These are phyloP conservation scores for Stevia rebaudiana DNA, from an alignment of 140 eudicot species.

Conservation along the genomic window DNA sequence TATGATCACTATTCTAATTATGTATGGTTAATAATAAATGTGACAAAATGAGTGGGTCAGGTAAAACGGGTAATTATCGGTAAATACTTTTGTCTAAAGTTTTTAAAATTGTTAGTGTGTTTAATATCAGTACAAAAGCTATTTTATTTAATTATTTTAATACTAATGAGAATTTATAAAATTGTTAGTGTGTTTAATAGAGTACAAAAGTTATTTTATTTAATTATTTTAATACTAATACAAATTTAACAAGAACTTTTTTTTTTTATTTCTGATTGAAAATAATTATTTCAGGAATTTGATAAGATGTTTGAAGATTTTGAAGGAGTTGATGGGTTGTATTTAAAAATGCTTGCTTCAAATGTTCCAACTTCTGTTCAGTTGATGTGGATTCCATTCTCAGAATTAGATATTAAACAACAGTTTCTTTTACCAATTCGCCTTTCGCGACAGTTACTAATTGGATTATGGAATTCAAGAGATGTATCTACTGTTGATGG, in stretches of 20 bases:
- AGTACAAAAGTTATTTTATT: neutral
- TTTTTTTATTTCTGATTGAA: conserved; percentile 11
- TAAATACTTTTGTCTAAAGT: neutral
- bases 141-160: neutral
- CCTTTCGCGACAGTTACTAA: conserved; percentile 32
- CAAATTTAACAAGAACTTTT: too few species aligned
- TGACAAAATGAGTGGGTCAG: neutral
- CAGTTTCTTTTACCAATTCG: conserved; percentile 46
- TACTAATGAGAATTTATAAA: neutral
- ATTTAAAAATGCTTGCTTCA: conserved; percentile 77
- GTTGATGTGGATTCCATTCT: conserved; percentile 84
- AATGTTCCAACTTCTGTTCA: conserved; percentile 65
- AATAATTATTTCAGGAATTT: conserved; percentile 47
- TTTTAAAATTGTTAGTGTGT: neutral
- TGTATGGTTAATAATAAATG: neutral
- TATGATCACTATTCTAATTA: neutral
- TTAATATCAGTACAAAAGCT: neutral
- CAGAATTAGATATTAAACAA: conserved; percentile 60
- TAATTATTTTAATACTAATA: too few species aligned
- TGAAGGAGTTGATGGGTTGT: conserved; percentile 84
- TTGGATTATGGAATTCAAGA: conserved; percentile 42
- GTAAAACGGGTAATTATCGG: neutral
- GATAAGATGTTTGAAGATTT: conserved; percentile 71
- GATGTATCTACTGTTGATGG: conserved; percentile 24
- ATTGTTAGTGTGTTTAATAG: neutral